These are phyloP conservation scores for Rutstroemia sp. DNA, from an alignment of 2,329 filamentous ascomycete species.

Conservation along the genomic window DNA sequence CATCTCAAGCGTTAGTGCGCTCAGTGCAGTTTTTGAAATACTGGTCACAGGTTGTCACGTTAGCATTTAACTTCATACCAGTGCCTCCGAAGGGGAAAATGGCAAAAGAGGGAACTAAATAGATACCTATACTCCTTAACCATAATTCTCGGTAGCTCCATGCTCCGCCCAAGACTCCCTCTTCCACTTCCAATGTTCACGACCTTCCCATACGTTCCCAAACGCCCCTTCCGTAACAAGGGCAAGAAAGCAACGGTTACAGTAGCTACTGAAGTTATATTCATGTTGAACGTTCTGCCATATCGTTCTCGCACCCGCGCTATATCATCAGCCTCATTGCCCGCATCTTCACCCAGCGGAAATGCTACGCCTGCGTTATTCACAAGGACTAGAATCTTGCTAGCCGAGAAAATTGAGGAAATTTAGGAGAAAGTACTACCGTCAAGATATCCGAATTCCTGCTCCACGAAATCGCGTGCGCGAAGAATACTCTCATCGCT, in stretches of 20 bases:
- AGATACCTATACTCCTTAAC: background rate
- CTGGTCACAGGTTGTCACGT: background rate
- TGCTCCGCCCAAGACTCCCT: background rate
- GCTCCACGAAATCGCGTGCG: conserved; percentile 17
- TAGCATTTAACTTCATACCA: background rate
- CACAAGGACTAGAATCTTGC: background rate
- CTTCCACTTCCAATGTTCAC: conserved; percentile 29
- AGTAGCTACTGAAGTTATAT: conserved; percentile 37
- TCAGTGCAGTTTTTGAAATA: conserved; percentile 23
- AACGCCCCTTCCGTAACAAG: conserved; percentile 18
- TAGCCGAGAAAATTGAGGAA: background rate
- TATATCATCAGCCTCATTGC: background rate
- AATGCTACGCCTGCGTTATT: background rate
- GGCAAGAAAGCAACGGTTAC: conserved; percentile 28
- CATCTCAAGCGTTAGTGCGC: conserved; percentile 31
- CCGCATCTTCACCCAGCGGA: background rate
- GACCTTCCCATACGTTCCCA: conserved; percentile 22
- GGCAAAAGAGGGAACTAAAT: too few relatives aligned
- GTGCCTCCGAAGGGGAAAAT: background rate
- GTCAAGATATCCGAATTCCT: conserved; percentile 25
- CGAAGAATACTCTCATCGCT: conserved; percentile 22
- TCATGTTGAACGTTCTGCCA: conserved; percentile 28
- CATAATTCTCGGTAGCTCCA: background rate
- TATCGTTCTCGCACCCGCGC: conserved; percentile 23
- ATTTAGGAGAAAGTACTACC: conserved; percentile 10